Base-by-base conservation (phyloP, 129 eudicot species). In the Pittosporum tobira region DNA sequence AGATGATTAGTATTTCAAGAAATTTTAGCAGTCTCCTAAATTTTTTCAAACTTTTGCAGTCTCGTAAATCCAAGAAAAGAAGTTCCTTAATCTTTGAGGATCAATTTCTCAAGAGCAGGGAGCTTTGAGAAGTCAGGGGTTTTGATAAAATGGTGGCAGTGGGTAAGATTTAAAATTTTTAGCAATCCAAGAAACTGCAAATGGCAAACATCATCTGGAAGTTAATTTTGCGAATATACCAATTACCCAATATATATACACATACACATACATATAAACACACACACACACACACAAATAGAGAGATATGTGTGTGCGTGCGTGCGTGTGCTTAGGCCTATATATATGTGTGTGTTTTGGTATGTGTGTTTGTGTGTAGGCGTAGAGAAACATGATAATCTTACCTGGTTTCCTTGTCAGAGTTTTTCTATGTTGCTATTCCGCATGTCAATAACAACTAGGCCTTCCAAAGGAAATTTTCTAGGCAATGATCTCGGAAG, bases 401-500 rank as follows among this genome's bases (percentile, higher is more conserved):
- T 37, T 66, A 71, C 81, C 81, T 70, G 70, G 1, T 54, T 59
- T 65, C 73, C 59, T 3, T 48, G 61, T 73, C 73, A 76, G 24
- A 76, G 48, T 59, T 71, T 61, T 71, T 66, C 53, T 57, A 76
- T 65, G 60, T 75, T 61, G 69, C 81, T 71, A 56, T 71, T 47
- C 10, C 69, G 64, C 66, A 76, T 18, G 48, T 76, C 81, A 55
- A 76, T 66, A 36, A 65, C 73, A 55, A 66, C 58, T 24, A 76
- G 73, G 62, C 56, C 71, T 50, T 71, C 77, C 28, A 75, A 60
- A 30, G 18, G 61, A 23, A 76, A 76, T 4, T 31, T 49, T 44
- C 56, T 36, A 1, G 81, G 81, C 50, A 75, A 45, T 18, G 59
- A 44, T 52, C 60, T 47, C 42, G 51, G 55, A 45, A 77, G 81